Percentiles rank a stretch among this genome's conserved stretches.
These are phyloP conservation scores for Symbiotaphrina buchneri DNA, from an alignment of 495 filamentous ascomycete species.

Conservation along the genomic window DNA sequence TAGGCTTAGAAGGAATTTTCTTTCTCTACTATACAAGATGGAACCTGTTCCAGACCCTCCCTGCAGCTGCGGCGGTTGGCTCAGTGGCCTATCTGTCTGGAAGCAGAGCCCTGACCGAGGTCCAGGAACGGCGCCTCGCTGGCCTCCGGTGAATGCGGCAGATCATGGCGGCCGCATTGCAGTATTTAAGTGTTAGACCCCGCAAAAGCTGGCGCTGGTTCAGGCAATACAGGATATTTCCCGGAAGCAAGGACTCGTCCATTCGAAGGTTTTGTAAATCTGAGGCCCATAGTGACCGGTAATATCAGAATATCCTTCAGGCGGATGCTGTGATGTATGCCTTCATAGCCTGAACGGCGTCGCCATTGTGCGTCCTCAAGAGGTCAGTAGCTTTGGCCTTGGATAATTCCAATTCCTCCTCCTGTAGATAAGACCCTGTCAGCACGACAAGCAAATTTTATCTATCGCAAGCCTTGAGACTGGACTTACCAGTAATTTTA, in stretches of 20 bases:
- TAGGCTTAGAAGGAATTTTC: constrained; percentile 78
- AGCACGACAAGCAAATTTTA: neutral
- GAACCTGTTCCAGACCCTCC: constrained; percentile 82
- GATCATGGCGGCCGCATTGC: too few relatives aligned
- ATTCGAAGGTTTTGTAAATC: too few relatives aligned
- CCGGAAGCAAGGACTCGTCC: too few relatives aligned
- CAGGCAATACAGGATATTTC: too few relatives aligned
- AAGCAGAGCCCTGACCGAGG: constrained; percentile 77
- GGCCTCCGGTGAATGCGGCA: constrained; percentile 40
- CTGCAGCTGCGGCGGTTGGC: constrained; percentile 41
- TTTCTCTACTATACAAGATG: constrained; percentile 86
- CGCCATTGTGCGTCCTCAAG: constrained; percentile 55
- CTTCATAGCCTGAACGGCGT: constrained; percentile 45
- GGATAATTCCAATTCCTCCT: constrained; percentile 54
- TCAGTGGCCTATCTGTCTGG: constrained; percentile 66
- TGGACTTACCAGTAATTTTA: constrained; percentile 34
- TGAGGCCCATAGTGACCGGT: too few relatives aligned
- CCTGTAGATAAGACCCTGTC: constrained; percentile 26
- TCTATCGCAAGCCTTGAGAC: constrained; percentile 1
- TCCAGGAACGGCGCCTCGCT: constrained; percentile 64
- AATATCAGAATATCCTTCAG: constrained; percentile 1
- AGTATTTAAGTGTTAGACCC: too few relatives aligned
- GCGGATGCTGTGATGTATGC: constrained; percentile 24
- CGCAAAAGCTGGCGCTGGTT: too few relatives aligned
- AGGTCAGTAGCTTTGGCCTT: constrained; percentile 72